Percentiles rank a stretch among this genome's conserved stretches.
These are phyloP conservation scores for Termitomyces sp. DNA, from an alignment of 768 basidiomycete genomes.

Conservation along the genomic window DNA sequence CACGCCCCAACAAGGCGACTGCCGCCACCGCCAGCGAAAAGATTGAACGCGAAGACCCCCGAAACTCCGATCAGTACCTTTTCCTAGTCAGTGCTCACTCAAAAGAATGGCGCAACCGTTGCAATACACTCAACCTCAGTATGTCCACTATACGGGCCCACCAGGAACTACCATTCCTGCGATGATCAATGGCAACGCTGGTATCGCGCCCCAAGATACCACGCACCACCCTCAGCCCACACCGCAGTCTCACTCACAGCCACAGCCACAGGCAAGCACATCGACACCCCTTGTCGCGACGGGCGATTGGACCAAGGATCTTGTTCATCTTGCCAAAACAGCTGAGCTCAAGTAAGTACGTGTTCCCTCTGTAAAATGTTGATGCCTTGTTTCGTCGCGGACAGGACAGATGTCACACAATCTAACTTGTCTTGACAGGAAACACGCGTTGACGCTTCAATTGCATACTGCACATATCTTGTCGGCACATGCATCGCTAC, in stretches of 20 bases:
- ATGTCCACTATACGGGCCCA: conserved; percentile 35
- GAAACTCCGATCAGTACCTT: conserved; percentile 32
- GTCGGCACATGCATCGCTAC: conserved; percentile 76
- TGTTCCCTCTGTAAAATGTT: conserved; percentile 13
- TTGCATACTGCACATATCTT: conserved; percentile 85
- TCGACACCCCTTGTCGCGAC: conserved; percentile 62
- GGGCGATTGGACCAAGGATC: conserved; percentile 85
- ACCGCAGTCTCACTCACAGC: conserved; percentile 18
- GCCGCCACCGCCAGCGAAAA: conserved; percentile 11
- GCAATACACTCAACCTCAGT: conserved; percentile 30
- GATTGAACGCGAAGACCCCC: conserved; percentile 27
- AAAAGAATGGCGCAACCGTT: conserved; percentile 42
- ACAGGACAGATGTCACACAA: not conserved
- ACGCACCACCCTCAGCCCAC: conserved; percentile 20
- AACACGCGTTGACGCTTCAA: conserved; percentile 80
- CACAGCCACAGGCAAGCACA: conserved; percentile 26
- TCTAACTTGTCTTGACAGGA: conserved; percentile 39
- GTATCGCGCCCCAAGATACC: conserved; percentile 25
- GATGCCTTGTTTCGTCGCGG: not conserved
- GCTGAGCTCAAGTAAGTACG: conserved; percentile 90
- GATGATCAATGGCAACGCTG: conserved; percentile 14
- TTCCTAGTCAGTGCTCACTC: conserved; percentile 17
- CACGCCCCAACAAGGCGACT: not conserved
- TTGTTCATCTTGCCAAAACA: conserved; percentile 82
- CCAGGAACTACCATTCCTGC: conserved; percentile 17